Conservation (phyloP, 768 basidiomycete genomes). For the Leccinum longicurvipes region DNA sequence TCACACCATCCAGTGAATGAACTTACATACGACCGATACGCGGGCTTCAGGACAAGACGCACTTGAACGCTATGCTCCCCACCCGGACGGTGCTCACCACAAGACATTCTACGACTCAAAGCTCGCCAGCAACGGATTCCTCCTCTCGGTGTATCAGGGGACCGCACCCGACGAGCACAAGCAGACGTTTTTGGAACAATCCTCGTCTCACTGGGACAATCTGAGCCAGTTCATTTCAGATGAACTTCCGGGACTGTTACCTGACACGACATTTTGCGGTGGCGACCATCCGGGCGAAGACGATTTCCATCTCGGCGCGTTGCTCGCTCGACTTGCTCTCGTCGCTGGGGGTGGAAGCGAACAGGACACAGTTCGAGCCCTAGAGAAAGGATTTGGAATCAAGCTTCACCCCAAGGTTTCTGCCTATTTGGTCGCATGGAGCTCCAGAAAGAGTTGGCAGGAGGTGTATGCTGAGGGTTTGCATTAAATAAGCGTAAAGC, state of each 20-base stretch:
- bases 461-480: constrained; percentile 42
- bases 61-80: constrained; percentile 36
- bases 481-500: constrained; percentile 30
- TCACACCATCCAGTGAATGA: constrained; percentile 6
- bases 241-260: constrained; percentile 40
- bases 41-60: constrained; percentile 39
- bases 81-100: constrained; percentile 34
- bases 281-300: constrained; percentile 48
- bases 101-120: constrained; percentile 45
- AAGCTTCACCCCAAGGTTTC: constrained; percentile 37
- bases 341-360: constrained; percentile 36
- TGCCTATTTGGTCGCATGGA: constrained; percentile 45
- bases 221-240: constrained; percentile 37
- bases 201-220: constrained; percentile 37
- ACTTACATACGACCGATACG: neutral
- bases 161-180: constrained; percentile 34
- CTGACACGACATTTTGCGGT: constrained; percentile 44
- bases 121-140: constrained; percentile 35
- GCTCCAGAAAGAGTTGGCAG: constrained; percentile 43
- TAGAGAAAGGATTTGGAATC: constrained; percentile 40
- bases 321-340: constrained; percentile 47
- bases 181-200: constrained; percentile 37
- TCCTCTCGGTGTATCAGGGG: constrained; percentile 42
- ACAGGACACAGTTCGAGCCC: constrained; percentile 35
- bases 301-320: constrained; percentile 53